These are phyloP conservation scores for Serendipita sp. DNA, from an alignment of 768 basidiomycete genomes.

Conservation along the genomic window DNA sequence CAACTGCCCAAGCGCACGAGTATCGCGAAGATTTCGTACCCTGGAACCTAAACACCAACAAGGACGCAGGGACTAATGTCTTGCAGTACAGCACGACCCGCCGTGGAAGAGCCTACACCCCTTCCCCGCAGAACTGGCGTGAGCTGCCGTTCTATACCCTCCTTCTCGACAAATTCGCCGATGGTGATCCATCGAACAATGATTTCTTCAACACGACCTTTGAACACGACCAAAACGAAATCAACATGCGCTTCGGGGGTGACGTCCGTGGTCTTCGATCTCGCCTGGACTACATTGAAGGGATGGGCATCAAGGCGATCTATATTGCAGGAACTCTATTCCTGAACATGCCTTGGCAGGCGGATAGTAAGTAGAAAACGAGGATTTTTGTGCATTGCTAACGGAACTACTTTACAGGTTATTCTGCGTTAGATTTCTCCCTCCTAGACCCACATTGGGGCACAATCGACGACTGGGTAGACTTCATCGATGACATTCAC, in stretches of 20 bases:
- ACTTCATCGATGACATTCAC: conserved; percentile 62
- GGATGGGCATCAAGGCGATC: conserved; percentile 71
- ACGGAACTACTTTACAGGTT: conserved; percentile 35
- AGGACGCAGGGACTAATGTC: conserved; percentile 46
- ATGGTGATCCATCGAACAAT: conserved; percentile 84
- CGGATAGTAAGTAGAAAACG: conserved; percentile 54
- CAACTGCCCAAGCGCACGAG: conserved; percentile 37
- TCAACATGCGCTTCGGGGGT: conserved; percentile 77
- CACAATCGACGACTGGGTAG: conserved; percentile 60
- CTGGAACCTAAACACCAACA: conserved; percentile 69
- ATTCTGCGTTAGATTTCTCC: conserved; percentile 83
- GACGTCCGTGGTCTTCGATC: conserved; percentile 64
- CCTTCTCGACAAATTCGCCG: conserved; percentile 85
- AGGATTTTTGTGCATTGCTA: background rate
- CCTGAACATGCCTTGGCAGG: conserved; percentile 93
- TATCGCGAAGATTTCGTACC: conserved; percentile 47
- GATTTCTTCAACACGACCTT: conserved; percentile 68
- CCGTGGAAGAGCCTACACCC: conserved; percentile 49
- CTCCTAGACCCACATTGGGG: conserved; percentile 91
- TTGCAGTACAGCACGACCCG: conserved; percentile 47
- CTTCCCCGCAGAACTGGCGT: conserved; percentile 78
- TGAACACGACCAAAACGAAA: conserved; percentile 78
- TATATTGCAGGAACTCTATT: conserved; percentile 90
- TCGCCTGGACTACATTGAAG: conserved; percentile 72
- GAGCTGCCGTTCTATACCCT: conserved; percentile 62